Conservation (phyloP, 2,329 filamentous ascomycete genomes). For the Acrocalymma vagum region DNA sequence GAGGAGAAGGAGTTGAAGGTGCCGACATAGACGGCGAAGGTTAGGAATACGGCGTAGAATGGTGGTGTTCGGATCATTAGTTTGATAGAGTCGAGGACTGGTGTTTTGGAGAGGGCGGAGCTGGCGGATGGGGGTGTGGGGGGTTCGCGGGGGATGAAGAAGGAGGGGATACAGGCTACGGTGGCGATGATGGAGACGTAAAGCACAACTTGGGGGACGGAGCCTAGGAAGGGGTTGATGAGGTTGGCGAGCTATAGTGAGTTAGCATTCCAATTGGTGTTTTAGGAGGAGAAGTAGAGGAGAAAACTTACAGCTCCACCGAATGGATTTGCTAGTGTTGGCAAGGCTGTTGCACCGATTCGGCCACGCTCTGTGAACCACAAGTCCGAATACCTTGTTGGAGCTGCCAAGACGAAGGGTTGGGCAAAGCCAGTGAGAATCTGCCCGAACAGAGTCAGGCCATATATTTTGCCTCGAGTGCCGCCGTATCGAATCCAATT, state of each 20-base stretch:
- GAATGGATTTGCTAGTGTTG: constrained; percentile 86
- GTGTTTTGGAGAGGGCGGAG: constrained; percentile 60
- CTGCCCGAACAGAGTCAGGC: constrained; percentile 87
- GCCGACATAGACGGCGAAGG: constrained; percentile 86
- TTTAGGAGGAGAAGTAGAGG: neutral
- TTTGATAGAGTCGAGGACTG: constrained; percentile 64
- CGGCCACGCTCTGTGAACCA: constrained; percentile 91
- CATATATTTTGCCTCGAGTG: constrained; percentile 71
- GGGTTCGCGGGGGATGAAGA: constrained; percentile 80
- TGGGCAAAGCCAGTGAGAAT: constrained; percentile 89
- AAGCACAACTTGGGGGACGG: constrained; percentile 82
- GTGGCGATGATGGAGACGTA: constrained; percentile 85
- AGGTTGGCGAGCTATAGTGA: constrained; percentile 71
- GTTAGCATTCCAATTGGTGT: constrained; percentile 10
- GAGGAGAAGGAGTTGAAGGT: constrained; percentile 94
- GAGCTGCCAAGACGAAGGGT: constrained; percentile 89
- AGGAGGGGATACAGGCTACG: constrained; percentile 74
- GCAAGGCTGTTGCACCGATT: constrained; percentile 85
- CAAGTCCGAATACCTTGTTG: constrained; percentile 88
- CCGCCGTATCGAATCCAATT: constrained; percentile 93
- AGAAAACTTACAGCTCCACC: constrained; percentile 73
- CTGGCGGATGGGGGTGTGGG: constrained; percentile 80
- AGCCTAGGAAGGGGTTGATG: constrained; percentile 80
- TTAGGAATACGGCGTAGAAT: constrained; percentile 81
- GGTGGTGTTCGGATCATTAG: constrained; percentile 65